Conservation (phyloP, 1,139 yeast genomes). For the Yamadazyma sp. region DNA sequence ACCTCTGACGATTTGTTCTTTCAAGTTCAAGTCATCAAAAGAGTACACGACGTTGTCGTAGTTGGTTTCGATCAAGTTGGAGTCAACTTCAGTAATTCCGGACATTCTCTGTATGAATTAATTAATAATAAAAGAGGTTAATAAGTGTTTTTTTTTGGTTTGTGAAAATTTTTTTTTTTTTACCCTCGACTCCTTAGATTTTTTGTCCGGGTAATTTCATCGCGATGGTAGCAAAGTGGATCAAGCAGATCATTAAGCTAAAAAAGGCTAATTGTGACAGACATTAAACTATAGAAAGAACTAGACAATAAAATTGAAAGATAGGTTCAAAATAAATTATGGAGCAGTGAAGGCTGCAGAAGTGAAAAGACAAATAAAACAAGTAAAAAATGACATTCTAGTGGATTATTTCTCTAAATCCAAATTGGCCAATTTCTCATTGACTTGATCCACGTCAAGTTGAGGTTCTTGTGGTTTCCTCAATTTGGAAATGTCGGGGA, state of each 20-base stretch:
- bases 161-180: slow-evolving; percentile 11
- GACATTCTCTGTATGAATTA: slow-evolving; percentile 26
- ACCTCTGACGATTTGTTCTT: slow-evolving; percentile 77
- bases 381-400: too few relatives aligned
- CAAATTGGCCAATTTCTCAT: slow-evolving; percentile 14
- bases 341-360: too few relatives aligned
- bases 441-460: slow-evolving; percentile 12
- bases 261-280: background rate
- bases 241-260: background rate
- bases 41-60: slow-evolving; percentile 94
- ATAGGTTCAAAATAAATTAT: too few relatives aligned
- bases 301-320: too few relatives aligned
- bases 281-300: too few relatives aligned
- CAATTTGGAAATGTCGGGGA: slow-evolving; percentile 15
- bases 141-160: slow-evolving; percentile 6
- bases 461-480: slow-evolving; percentile 11
- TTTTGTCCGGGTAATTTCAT: slow-evolving; percentile 8
- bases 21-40: slow-evolving; percentile 84
- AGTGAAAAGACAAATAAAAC: too few relatives aligned
- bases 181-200: slow-evolving; percentile 3
- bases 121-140: slow-evolving; percentile 1
- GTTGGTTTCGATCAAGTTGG: slow-evolving; percentile 89
- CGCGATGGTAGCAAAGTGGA: background rate
- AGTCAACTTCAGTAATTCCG: slow-evolving; percentile 76
- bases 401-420: slow-evolving; percentile 3